Base-by-base conservation (phyloP, 176 grass and related monocot species). In the Hordeum marinum region DNA sequence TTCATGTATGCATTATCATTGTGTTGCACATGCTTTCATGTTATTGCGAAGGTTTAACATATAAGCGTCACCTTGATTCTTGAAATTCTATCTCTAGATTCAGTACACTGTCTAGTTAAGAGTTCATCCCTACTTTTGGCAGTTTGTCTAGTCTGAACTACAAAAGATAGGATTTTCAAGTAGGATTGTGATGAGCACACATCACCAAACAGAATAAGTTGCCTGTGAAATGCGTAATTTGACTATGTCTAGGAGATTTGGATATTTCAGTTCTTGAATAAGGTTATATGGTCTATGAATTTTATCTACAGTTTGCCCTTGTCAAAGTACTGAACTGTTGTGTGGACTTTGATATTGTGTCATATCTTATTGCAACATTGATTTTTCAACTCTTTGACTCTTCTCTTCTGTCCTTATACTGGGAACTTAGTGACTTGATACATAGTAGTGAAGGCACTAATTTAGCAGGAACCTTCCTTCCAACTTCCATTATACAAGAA, bases 11-110 rank as follows among this genome's bases (percentile, higher is more conserved):
- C 25, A 35, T 37, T 85, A 54, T 36, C 15, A 11, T 39, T 36
- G 4, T 17, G 20, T 36, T 25, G 23, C 39, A 37, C 52, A 48
- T 69, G 36, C 21, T 48, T 75, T 61, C 9, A 87, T 60, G 24
- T 52, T 52, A 48, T 46, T 29, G 43, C 3, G 59, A 24, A 67
- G 17, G 35, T 83, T 86, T 63, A 5, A 57, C 63, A 86, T 77
- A 45, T 36, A 26, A 35, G 8, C 0, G 0, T 11, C 26, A 68
- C 46, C 36, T 76, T 43, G 72, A 12, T 88, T 72, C 14, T 50
- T 71, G 54, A 62, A 90, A 21, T 59, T 71, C 75, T 13, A 6
- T 20, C 7, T 26, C 25, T 61, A 21, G n/a, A 79, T 82, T 87
- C 3, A 21, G 8, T 41, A 40, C 6, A 34, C 2, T 48, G n/a